These are phyloP conservation scores for Penicillium nordicum DNA, from an alignment of 2,329 filamentous ascomycete genomes.

Conservation along the genomic window DNA sequence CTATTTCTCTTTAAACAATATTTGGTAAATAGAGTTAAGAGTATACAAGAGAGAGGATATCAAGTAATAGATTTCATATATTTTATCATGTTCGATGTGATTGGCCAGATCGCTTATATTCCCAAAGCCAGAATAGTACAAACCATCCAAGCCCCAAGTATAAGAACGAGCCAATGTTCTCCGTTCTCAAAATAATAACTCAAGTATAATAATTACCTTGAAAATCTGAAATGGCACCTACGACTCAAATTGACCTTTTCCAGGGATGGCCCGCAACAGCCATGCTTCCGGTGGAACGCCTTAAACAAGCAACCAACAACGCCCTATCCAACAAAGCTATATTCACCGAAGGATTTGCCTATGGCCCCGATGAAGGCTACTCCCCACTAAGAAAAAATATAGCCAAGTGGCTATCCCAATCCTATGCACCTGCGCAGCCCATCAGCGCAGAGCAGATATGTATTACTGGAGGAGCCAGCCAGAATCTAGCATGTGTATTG, in stretches of 20 bases:
- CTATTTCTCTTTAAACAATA: background rate
- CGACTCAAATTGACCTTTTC: slow-evolving; percentile 37
- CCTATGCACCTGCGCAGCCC: slow-evolving; percentile 49
- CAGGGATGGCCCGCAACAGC: slow-evolving; percentile 46
- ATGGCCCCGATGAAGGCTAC: slow-evolving; percentile 73
- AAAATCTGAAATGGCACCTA: background rate
- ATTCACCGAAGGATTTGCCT: slow-evolving; percentile 62
- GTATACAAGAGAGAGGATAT: background rate
- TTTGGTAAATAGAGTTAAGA: background rate
- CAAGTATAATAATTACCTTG: background rate
- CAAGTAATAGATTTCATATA: background rate
- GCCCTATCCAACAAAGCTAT: slow-evolving; percentile 58
- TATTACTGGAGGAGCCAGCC: slow-evolving; percentile 77
- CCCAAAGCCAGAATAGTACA: background rate
- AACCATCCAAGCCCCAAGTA: background rate
- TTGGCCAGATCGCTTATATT: slow-evolving; percentile 7
- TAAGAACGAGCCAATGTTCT: background rate
- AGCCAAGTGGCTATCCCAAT: slow-evolving; percentile 63
- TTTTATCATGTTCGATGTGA: background rate
- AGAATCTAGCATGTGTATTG: slow-evolving; percentile 71
- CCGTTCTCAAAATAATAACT: background rate
- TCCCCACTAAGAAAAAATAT: slow-evolving; percentile 62
- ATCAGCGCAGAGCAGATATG: slow-evolving; percentile 61
- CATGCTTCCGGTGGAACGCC: slow-evolving; percentile 61
- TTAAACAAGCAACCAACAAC: slow-evolving; percentile 57